Evolutionary conservation across 2,329 filamentous ascomycete genomes (phyloP), one percentile per base, ranked within the genome.

Genomic region (Knoxdaviesia capensis): DNA sequence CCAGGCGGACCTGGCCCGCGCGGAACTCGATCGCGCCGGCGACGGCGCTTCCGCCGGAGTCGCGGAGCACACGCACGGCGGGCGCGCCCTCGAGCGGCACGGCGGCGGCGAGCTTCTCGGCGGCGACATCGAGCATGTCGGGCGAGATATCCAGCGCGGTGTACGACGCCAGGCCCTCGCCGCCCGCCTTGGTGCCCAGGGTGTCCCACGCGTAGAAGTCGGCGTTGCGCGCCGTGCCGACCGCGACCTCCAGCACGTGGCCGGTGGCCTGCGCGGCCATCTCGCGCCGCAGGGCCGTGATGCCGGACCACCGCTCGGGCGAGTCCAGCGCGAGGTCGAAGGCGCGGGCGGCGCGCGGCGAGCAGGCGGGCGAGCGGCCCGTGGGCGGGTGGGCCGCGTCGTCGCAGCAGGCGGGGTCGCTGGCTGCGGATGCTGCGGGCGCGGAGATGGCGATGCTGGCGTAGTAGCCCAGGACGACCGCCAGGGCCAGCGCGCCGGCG

Each of bases 191-290:
- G 3, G 50, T 49, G 29, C 52, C 54, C 7, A 67, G 51, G 9
- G 56, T 55, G 11, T 59, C 60, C 71, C 72, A 78, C 50, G 68
- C 59, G 52, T 77, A 77, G 53, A 66, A 72, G 35, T 63, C 59
- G 10, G 77, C 51, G 50, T 78, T 79, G 8, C 74, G 62, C 4
- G 74, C 74, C 3, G 74, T 75, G 11, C 74, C 74, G 43, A 77
- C 65, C 11, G 72, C 73, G 8, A 78, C 62, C 54, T 78, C 74
- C 32, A 77, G 63, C 8, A 78, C 74, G 52, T 74, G 60, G 2
- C 74, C 74, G 0, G 53, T 53, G 5, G 68, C 72, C 32, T 56
- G 53, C 8, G 54, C 51, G 1, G 66, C 67, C 30, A 79, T 57
- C 28, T 58, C 56, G 41, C 59, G 58, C 7, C 74, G 65, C 41